phyloP scores from a whole-genome alignment of 768 basidiomycete species.

The Xerocomellus amylosporus region DNA sequence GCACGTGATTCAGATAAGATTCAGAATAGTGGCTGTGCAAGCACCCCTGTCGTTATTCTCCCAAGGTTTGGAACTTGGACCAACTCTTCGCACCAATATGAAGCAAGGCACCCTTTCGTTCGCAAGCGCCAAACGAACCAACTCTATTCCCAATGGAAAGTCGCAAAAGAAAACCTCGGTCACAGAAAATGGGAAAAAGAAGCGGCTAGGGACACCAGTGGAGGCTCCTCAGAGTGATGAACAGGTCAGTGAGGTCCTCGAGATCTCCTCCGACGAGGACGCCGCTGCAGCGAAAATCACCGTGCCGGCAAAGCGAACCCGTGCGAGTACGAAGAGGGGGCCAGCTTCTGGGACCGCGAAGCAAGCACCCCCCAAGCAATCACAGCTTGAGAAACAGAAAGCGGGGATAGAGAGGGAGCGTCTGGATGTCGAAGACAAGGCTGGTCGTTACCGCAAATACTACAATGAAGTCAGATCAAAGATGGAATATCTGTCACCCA shows the following conservation, averaged over 20 bases:
- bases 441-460: conserved; percentile 50
- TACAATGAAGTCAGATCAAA: conserved; percentile 45
- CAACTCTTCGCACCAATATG: not conserved
- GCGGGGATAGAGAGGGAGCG: conserved; percentile 18
- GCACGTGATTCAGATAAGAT: conserved; percentile 9
- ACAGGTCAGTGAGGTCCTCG: conserved; percentile 1
- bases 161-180: conserved; percentile 7
- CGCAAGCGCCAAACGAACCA: conserved; percentile 44
- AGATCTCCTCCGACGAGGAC: conserved; percentile 21
- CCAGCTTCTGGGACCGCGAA: not conserved
- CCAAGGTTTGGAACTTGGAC: not conserved
- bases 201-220: not conserved
- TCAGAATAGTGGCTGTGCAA: conserved; percentile 1
- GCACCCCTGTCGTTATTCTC: conserved; percentile 20
- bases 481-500: conserved; percentile 55
- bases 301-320: conserved; percentile 24
- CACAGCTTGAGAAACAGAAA: conserved; percentile 7
- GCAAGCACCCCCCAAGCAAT: not conserved
- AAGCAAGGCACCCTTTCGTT: conserved; percentile 50
- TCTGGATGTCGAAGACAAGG: conserved; percentile 47
- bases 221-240: not conserved
- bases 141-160: conserved; percentile 24
- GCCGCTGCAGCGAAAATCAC: not conserved
- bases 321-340: conserved; percentile 24
- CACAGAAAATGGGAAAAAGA: conserved; percentile 8